Conservation (phyloP, 495 filamentous ascomycete genomes). For the Aspergillus baeticus region DNA sequence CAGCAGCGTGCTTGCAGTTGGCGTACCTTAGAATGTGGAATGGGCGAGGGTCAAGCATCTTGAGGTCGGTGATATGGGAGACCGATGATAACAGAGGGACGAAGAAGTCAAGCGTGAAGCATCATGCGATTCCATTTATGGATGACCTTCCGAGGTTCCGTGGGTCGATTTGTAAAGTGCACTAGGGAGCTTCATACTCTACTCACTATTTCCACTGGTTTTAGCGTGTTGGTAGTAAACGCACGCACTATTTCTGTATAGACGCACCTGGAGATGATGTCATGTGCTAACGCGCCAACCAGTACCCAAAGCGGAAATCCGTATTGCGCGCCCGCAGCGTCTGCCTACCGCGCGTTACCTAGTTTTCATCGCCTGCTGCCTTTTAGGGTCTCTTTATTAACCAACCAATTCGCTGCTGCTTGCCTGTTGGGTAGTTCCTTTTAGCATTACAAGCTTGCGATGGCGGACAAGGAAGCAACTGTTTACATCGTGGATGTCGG, state of each 20-base stretch:
- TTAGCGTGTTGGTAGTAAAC: not conserved
- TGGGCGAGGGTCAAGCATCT: conserved; percentile 57
- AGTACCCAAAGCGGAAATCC: conserved; percentile 36
- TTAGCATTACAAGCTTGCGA: conserved; percentile 32
- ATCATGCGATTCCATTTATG: conserved; percentile 1
- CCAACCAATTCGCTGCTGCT: not conserved
- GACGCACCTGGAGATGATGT: conserved; percentile 31
- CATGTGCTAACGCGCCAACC: conserved; percentile 42
- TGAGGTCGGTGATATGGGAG: conserved; percentile 40
- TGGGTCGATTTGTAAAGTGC: conserved; percentile 6
- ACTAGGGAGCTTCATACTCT: not conserved
- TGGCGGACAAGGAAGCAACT: conserved; percentile 94
- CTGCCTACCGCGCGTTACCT: conserved; percentile 2
- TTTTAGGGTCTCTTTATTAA: conserved; percentile 15
- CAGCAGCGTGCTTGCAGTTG: not conserved
- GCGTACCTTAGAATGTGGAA: conserved; percentile 76
- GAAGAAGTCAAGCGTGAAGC: not conserved
- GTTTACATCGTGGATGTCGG: conserved; percentile 91
- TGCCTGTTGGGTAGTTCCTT: not conserved
- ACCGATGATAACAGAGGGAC: conserved; percentile 37
- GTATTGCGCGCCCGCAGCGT: conserved; percentile 48
- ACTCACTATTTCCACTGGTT: not conserved
- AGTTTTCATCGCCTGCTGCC: conserved; percentile 13
- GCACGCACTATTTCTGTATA: not conserved
- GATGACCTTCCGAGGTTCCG: conserved; percentile 3